Evolutionary conservation across 257 asterid species (phyloP).

Genomic region (Galeopsis tetrahit): DNA sequence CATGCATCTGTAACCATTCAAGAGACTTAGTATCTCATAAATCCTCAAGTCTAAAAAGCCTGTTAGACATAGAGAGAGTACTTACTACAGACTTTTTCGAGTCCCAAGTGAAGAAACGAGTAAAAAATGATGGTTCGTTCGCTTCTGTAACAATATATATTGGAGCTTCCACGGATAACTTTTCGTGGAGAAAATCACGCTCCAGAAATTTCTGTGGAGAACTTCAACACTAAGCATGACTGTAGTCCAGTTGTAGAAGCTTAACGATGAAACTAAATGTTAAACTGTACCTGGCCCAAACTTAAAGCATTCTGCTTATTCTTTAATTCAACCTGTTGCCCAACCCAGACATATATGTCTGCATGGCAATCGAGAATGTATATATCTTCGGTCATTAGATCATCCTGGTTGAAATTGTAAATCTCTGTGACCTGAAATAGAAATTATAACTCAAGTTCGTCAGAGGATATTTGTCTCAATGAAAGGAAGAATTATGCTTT

Average conservation of each 20-base stretch:
- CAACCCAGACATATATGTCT: conserved; percentile 77
- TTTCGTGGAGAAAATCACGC: conserved; percentile 57
- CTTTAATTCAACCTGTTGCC: conserved; percentile 74
- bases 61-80: conserved; percentile 3
- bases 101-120: conserved; percentile 85
- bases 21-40: conserved; percentile 15
- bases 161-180: conserved; percentile 60
- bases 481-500: conserved; percentile 20
- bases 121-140: conserved; percentile 78
- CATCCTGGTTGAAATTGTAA: conserved; percentile 84
- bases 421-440: conserved; percentile 77
- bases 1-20: conserved; percentile 66
- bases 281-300: conserved; percentile 73
- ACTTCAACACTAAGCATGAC: background rate
- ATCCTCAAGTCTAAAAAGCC: background rate
- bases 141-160: conserved; percentile 71
- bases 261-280: conserved; percentile 17
- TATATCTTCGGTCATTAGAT: conserved; percentile 87
- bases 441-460: conserved; percentile 19
- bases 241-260: background rate
- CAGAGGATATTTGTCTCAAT: background rate
- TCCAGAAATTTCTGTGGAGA: conserved; percentile 64
- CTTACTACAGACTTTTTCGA: conserved; percentile 66
- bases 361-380: conserved; percentile 71
- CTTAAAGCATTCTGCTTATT: conserved; percentile 66